Conservation (phyloP, 176 grass and related monocot species). For the Rhipidocladum racemiflorum region DNA sequence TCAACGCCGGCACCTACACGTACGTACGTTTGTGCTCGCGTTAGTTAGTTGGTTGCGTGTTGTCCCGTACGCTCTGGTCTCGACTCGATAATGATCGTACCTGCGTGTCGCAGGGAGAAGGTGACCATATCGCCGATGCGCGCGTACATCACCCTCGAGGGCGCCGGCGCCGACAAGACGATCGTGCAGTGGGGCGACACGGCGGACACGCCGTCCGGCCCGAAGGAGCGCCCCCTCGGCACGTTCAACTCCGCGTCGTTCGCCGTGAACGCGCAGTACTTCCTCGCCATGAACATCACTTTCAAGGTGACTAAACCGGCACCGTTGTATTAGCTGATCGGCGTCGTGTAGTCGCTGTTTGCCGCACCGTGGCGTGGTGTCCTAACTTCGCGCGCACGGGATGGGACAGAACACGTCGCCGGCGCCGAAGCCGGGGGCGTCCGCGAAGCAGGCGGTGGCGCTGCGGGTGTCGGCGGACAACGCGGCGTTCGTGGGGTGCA, state of each 20-base stretch:
- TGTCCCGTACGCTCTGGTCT: neutral
- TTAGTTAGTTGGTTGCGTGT: neutral
- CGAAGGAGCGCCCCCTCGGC: slow-evolving; percentile 50
- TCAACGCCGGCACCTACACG: slow-evolving; percentile 92
- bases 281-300: slow-evolving; percentile 89
- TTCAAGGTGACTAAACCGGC: slow-evolving; percentile 52
- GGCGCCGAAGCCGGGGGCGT: slow-evolving; percentile 62
- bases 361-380: too few relatives aligned
- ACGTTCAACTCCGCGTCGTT: slow-evolving; percentile 93
- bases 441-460: slow-evolving; percentile 87
- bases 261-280: slow-evolving; percentile 85
- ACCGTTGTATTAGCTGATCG: neutral
- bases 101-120: slow-evolving; percentile 62
- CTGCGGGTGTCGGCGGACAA: slow-evolving; percentile 85
- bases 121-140: slow-evolving; percentile 71
- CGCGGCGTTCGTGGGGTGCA: slow-evolving; percentile 90
- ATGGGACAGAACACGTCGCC: slow-evolving; percentile 67
- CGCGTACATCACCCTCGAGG: slow-evolving; percentile 81
- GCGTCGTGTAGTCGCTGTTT: neutral
- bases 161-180: slow-evolving; percentile 71
- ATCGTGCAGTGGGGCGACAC: slow-evolving; percentile 96
- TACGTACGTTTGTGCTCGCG: slow-evolving; percentile 44
- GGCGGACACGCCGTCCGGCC: slow-evolving; percentile 52
- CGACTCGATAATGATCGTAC: neutral
- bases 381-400: neutral